Percentiles rank a stretch among this genome's conserved stretches.
Conservation (phyloP, 495 filamentous ascomycete genomes). For the Penicillium macrosclerotiorum region DNA sequence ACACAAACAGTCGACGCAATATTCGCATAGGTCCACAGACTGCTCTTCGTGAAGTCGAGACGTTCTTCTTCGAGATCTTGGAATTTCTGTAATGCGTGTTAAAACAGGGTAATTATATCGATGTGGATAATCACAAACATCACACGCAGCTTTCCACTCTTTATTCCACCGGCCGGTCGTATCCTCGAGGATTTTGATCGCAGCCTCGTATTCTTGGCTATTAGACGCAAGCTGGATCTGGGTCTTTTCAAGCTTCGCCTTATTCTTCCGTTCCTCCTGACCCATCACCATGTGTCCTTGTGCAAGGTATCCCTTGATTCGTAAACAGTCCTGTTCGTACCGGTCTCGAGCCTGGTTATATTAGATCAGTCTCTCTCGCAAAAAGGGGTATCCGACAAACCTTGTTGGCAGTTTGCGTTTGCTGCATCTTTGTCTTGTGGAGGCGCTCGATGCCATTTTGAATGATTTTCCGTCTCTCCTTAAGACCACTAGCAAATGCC, state of each 20-base stretch:
- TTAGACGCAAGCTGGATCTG: conserved; percentile 89
- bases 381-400: conserved; percentile 32
- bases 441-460: conserved; percentile 90
- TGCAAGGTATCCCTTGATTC: conserved; percentile 97
- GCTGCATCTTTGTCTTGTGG: conserved; percentile 86
- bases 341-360: conserved; percentile 72
- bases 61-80: conserved; percentile 98
- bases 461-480: conserved; percentile 94
- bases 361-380: neutral
- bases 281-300: conserved; percentile 99
- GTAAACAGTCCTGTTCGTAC: conserved; percentile 95
- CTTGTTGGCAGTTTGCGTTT: conserved; percentile 90
- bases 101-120: neutral
- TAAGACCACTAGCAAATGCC: conserved; percentile 89
- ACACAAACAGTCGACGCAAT: conserved; percentile 98
- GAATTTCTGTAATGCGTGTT: conserved; percentile 65
- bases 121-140: conserved; percentile 48
- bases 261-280: conserved; percentile 98
- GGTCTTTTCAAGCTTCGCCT: conserved; percentile 97
- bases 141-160: conserved; percentile 96
- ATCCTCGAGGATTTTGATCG: conserved; percentile 90
- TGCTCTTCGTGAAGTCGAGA: conserved; percentile 94
- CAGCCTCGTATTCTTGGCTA: conserved; percentile 89
- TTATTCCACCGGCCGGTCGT: conserved; percentile 95
- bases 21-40: conserved; percentile 96